phyloP scores from a whole-genome alignment of 78 protist species.

The Speleostelium caveatum region DNA sequence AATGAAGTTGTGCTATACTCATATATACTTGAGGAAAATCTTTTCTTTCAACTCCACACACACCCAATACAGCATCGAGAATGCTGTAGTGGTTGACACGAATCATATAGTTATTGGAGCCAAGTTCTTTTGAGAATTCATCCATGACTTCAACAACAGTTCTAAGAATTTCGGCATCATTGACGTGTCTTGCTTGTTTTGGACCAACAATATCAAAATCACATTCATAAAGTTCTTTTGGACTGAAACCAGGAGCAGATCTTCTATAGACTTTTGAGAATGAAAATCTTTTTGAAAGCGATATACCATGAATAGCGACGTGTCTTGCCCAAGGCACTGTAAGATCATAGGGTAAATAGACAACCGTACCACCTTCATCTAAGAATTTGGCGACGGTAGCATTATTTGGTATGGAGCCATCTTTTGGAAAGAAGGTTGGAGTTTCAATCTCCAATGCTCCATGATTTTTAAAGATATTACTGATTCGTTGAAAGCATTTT shows the following conservation, averaged over 20 bases:
- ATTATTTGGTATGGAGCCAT: neutral
- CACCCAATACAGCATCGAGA: slow-evolving; percentile 29
- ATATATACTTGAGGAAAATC: neutral
- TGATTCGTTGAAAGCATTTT: neutral
- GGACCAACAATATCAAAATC: slow-evolving; percentile 84
- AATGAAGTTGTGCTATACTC: slow-evolving; percentile 32
- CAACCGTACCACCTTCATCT: slow-evolving; percentile 80
- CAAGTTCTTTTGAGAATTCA: slow-evolving; percentile 41
- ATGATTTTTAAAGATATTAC: slow-evolving; percentile 36
- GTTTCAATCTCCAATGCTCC: slow-evolving; percentile 75
- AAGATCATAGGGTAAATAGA: slow-evolving; percentile 66
- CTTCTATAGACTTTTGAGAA: slow-evolving; percentile 58
- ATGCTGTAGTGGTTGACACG: slow-evolving; percentile 36
- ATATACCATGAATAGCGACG: slow-evolving; percentile 56
- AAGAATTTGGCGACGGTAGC: slow-evolving; percentile 27
- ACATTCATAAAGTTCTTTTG: slow-evolving; percentile 78
- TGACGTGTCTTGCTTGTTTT: slow-evolving; percentile 3
- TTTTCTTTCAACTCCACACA: slow-evolving; percentile 49
- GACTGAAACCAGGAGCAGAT: slow-evolving; percentile 36
- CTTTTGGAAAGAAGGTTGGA: slow-evolving; percentile 74
- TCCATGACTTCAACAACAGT: slow-evolving; percentile 73
- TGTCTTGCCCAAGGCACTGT: slow-evolving; percentile 83
- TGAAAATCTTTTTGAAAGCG: slow-evolving; percentile 18
- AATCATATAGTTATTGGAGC: slow-evolving; percentile 9
- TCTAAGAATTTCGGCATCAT: slow-evolving; percentile 64